Evolutionary conservation across 148 eudicot genomes (phyloP), one percentile per base, ranked within the genome.

Genomic region (Vaccinium macrocarpon): DNA sequence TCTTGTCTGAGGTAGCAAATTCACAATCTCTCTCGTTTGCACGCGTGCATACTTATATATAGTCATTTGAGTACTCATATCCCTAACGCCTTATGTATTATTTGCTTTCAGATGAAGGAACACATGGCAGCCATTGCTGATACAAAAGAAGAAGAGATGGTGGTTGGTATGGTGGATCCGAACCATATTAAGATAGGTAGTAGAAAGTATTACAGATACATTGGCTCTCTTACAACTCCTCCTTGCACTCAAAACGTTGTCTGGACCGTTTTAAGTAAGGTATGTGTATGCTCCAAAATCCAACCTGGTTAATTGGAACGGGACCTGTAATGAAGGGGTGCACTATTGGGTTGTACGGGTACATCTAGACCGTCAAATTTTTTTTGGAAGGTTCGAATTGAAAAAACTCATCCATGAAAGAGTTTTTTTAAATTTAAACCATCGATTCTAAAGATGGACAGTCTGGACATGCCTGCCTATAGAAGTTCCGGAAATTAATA

Each of bases 161-260:
- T 21, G 18, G 84, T 85, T 35, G 92, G 93, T 4, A 19, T 83
- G 21, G 29, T 86, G 56, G 82, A 91, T 25, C 91, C 91, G 11
- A 70, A 29, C 25, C 19, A 76, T 12, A 59, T 88, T 8, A 74
- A 80, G 38, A 51, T 91, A 3, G 85, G 84, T 6, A 87, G 83
- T 56, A 76, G 84, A 83, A 84, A 83, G 57, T 87, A 90, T 50
- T 90, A 90, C 18, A 68, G 91, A 8, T 88, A 90, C 84, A 87
- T 88, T 38, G 92, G 92, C 72, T 90, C 92, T 49, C 88, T 90
- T 32, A 90, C 92, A 1, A 68, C 53, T 81, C 92, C 92, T 56
- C 91, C 88, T 18, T 90, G 92, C 82, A 76, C 85, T 23, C 76
- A 90, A 86, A 32, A 84, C 68, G 85, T 90, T 76, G 71, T 76